These are phyloP conservation scores for Plantago ovata DNA, from an alignment of 257 asterid genomes.

Conservation along the genomic window DNA sequence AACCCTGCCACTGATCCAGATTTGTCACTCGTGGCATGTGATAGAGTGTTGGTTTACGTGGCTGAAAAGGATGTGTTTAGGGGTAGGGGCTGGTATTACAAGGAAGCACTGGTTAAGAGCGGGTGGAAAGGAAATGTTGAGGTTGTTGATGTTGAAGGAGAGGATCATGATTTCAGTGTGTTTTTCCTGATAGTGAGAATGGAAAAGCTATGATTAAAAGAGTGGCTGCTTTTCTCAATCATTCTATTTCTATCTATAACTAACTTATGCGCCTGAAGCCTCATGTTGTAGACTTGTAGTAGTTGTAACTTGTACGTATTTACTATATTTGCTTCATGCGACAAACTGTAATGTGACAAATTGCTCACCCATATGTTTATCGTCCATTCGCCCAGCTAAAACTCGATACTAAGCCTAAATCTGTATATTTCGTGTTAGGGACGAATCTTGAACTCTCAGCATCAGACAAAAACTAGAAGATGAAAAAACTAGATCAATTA, in stretches of 20 bases:
- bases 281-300: too few relatives aligned
- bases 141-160: slow-evolving; percentile 38
- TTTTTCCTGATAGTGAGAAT: slow-evolving; percentile 23
- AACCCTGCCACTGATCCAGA: slow-evolving; percentile 20
- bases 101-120: slow-evolving; percentile 27
- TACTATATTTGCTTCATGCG: too few relatives aligned
- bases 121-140: slow-evolving; percentile 49
- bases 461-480: too few relatives aligned
- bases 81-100: slow-evolving; percentile 33
- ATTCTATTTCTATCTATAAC: neutral
- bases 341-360: too few relatives aligned
- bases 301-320: too few relatives aligned
- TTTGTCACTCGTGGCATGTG: slow-evolving; percentile 16
- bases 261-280: too few relatives aligned
- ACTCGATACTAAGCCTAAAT: too few relatives aligned
- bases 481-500: too few relatives aligned
- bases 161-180: slow-evolving; percentile 45
- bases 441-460: too few relatives aligned
- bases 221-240: slow-evolving; percentile 30
- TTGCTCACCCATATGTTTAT: too few relatives aligned
- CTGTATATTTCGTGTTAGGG: too few relatives aligned
- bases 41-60: slow-evolving; percentile 22
- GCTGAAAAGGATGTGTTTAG: slow-evolving; percentile 33
- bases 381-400: too few relatives aligned
- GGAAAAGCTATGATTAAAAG: slow-evolving; percentile 29